These are phyloP conservation scores for Paraphaeosphaeria sporulosa DNA, from an alignment of 2,329 filamentous ascomycete genomes.

Conservation along the genomic window DNA sequence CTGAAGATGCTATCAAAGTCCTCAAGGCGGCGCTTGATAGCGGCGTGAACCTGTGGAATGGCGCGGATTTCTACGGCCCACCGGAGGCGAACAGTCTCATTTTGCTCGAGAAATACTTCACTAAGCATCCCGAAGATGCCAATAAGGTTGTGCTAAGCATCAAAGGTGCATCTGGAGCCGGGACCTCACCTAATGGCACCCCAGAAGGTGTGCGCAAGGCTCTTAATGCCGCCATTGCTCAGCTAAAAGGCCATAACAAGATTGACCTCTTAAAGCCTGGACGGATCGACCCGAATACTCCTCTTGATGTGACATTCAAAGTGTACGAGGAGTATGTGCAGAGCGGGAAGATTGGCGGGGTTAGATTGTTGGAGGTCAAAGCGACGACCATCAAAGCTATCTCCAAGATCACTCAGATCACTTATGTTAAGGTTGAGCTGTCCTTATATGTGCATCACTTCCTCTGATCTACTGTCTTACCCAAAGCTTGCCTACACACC, in stretches of 20 bases:
- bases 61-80: conserved; percentile 53
- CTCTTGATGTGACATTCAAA: conserved; percentile 49
- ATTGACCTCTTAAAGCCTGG: conserved; percentile 53
- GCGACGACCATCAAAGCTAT: conserved; percentile 52
- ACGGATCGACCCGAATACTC: conserved; percentile 47
- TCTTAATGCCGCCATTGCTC: conserved; percentile 49
- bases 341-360: conserved; percentile 47
- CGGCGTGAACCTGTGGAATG: conserved; percentile 56
- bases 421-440: conserved; percentile 64
- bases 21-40: conserved; percentile 44
- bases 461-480: too few species aligned
- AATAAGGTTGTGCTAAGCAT: conserved; percentile 54
- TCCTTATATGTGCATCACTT: conserved; percentile 44
- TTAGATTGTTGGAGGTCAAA: conserved; percentile 49
- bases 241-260: conserved; percentile 49
- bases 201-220: conserved; percentile 45
- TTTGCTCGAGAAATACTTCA: conserved; percentile 55
- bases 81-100: conserved; percentile 52
- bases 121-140: conserved; percentile 56
- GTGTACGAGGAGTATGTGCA: conserved; percentile 31
- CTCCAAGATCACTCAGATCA: conserved; percentile 59
- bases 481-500: too few species aligned
- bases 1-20: conserved; percentile 41
- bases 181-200: conserved; percentile 41
- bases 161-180: conserved; percentile 50